Base-by-base conservation (phyloP, 2,329 filamentous ascomycete species). In the Juglanconis sp. region DNA sequence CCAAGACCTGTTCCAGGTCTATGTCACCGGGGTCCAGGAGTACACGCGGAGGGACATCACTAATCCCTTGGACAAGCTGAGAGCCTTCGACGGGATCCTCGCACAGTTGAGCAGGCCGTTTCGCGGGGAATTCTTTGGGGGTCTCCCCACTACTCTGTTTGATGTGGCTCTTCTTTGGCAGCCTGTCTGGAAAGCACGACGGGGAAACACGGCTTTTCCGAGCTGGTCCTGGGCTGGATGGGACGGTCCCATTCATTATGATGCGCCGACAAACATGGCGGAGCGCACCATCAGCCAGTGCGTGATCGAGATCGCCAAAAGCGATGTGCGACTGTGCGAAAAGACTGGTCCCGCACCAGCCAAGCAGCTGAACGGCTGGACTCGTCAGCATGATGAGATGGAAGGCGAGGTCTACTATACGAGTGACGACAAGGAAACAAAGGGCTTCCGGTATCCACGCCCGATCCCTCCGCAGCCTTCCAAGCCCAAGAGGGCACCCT, bases 221-320 rank as follows among this genome's bases (percentile, higher is more conserved):
- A 57, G 53, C 30, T 61, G 59, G 59, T 57, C 59, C 32, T 61
- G 59, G 59, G 59, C 59, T 17, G 59, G 59, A 15, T 61, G 59
- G 59, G 49, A 38, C 4, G 59, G 59, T 13, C 15, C 32, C 15
- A 54, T 61, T 4, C 32, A 34, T 3, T 61, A 61, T 34, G 17
- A 32, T 9, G 24, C 24, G 24, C 24, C 40, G 17, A 34, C 47
- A 34, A 57, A 57, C 50, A 52, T 61, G 9, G 50, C 53, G n/a
- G 54, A 61, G 32, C 56, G 49, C 30, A 61, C 48, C 31, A 54
- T 55, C 9, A 57, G 59, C 50, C 59, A 61, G 42, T 49, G 36
- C 17, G 17, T 8, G n/a, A 44, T 61, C 34, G 48, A 56, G 31
- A 42, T 50, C 5, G 9, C 3, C n/a, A 38, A 53, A 32, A 44